A percentile compares a stretch with the other conserved stretches of the same genome.
Conservation (phyloP, 2,329 filamentous ascomycete genomes). For the Thyridium curvatum region DNA sequence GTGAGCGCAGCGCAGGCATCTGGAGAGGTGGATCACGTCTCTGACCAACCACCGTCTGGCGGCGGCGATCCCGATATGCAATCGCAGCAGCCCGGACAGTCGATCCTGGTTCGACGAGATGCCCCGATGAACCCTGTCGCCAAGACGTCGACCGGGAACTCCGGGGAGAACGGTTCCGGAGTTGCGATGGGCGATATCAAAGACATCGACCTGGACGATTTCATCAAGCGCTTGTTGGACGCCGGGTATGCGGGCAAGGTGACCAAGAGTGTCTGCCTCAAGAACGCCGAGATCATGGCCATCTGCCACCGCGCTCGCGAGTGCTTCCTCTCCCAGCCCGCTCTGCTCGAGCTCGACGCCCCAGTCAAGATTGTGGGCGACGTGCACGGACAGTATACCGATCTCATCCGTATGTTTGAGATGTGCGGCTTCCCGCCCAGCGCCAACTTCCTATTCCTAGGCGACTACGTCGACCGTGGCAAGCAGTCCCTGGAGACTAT, state of each 20-base stretch:
- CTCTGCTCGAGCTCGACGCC: conserved; percentile 83
- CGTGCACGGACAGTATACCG: conserved; percentile 93
- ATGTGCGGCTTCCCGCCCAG: conserved; percentile 96
- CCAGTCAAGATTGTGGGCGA: conserved; percentile 98
- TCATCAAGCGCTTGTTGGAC: conserved; percentile 90
- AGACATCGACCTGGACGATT: conserved; percentile 90
- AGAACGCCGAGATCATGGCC: conserved; percentile 94
- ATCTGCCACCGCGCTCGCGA: conserved; percentile 88
- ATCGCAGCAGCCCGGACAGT: conserved; percentile 70
- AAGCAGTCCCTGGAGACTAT: conserved; percentile 97
- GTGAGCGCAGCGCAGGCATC: conserved; percentile 74
- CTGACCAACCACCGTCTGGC: conserved; percentile 77
- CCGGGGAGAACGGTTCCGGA: conserved; percentile 35
- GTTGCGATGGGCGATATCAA: conserved; percentile 90
- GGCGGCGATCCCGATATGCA: conserved; percentile 46
- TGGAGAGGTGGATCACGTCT: conserved; percentile 91
- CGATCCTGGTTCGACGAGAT: conserved; percentile 80
- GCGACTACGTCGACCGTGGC: conserved; percentile 93
- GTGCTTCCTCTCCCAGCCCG: conserved; percentile 84
- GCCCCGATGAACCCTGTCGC: conserved; percentile 62
- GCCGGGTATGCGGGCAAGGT: conserved; percentile 95
- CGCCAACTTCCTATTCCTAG: conserved; percentile 88
- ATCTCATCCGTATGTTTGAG: conserved; percentile 93
- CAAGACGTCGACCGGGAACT: conserved; percentile 34
- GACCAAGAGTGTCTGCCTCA: conserved; percentile 93